Percentiles rank a stretch among this genome's conserved stretches.
These are phyloP conservation scores for Fusarium sp. DNA, from an alignment of 2,329 filamentous ascomycete species.

Conservation along the genomic window DNA sequence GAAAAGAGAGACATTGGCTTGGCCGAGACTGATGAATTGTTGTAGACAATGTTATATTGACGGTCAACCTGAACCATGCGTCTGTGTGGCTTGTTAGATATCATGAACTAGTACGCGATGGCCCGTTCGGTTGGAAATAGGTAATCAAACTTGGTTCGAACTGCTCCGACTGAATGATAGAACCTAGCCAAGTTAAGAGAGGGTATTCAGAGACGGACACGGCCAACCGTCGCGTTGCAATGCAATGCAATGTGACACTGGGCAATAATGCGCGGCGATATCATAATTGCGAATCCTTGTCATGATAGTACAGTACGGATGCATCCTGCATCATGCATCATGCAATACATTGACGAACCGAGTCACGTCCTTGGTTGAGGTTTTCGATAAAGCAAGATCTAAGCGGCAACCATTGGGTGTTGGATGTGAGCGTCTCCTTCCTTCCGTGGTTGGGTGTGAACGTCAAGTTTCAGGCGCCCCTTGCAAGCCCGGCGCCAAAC, in stretches of 20 bases:
- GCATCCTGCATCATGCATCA: slow-evolving; percentile 1
- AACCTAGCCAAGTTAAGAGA: slow-evolving; percentile 1
- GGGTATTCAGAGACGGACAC: neutral
- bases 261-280: slow-evolving; percentile 1
- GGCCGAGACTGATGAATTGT: slow-evolving; percentile 14
- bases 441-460: neutral
- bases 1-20: slow-evolving; percentile 32
- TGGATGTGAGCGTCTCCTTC: neutral
- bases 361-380: slow-evolving; percentile 9
- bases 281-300: slow-evolving; percentile 1
- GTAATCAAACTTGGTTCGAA: neutral
- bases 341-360: slow-evolving; percentile 2
- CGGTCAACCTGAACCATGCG: slow-evolving; percentile 16
- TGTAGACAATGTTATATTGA: slow-evolving; percentile 5
- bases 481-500: slow-evolving; percentile 26
- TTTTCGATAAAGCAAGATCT: slow-evolving; percentile 28
- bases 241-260: neutral
- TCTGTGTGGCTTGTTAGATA: slow-evolving; percentile 15
- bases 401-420: slow-evolving; percentile 13
- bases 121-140: neutral
- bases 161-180: neutral
- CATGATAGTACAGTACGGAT: neutral
- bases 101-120: neutral
- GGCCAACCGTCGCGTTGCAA: neutral
- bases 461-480: slow-evolving; percentile 33